Evolutionary conservation across 2,329 filamentous ascomycete species (phyloP).

Genomic region (Cladosporium sp.): DNA sequence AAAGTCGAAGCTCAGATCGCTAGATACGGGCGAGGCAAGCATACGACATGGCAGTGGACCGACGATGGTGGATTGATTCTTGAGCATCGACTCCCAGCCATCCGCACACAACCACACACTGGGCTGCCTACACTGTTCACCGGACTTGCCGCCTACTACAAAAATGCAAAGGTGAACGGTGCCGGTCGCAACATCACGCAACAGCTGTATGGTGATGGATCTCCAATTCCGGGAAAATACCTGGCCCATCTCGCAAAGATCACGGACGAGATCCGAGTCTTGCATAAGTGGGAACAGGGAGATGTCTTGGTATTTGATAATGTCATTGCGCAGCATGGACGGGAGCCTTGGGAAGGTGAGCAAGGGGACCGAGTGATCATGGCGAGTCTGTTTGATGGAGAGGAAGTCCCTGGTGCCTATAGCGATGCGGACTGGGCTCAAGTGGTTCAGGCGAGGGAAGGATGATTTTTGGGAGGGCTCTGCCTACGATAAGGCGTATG

Average conservation of each 20-base stretch:
- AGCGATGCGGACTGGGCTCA: slow-evolving; percentile 42
- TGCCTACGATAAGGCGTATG: no score
- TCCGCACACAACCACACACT: slow-evolving; percentile 45
- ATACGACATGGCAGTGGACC: slow-evolving; percentile 48
- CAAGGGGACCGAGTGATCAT: slow-evolving; percentile 45
- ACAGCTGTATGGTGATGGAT: slow-evolving; percentile 45
- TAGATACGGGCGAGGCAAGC: slow-evolving; percentile 42
- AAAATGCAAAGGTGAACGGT: slow-evolving; percentile 29
- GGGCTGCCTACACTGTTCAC: slow-evolving; percentile 46
- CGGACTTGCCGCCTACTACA: slow-evolving; percentile 44
- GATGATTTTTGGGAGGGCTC: neutral
- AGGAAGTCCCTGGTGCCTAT: slow-evolving; percentile 43
- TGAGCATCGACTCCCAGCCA: slow-evolving; percentile 44
- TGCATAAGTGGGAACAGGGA: slow-evolving; percentile 46
- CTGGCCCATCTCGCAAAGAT: slow-evolving; percentile 40
- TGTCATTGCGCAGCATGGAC: slow-evolving; percentile 46
- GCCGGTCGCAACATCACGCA: slow-evolving; percentile 33
- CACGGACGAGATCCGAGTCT: slow-evolving; percentile 47
- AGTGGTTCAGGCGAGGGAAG: slow-evolving; percentile 43
- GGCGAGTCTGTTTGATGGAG: slow-evolving; percentile 47
- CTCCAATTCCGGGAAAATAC: slow-evolving; percentile 45
- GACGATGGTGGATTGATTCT: slow-evolving; percentile 40
- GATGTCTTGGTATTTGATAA: slow-evolving; percentile 50
- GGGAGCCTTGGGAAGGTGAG: slow-evolving; percentile 46
- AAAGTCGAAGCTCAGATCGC: slow-evolving; percentile 50